These are phyloP conservation scores for Astragalus glycyphyllos DNA, from an alignment of 306 rosid genomes.

Conservation along the genomic window DNA sequence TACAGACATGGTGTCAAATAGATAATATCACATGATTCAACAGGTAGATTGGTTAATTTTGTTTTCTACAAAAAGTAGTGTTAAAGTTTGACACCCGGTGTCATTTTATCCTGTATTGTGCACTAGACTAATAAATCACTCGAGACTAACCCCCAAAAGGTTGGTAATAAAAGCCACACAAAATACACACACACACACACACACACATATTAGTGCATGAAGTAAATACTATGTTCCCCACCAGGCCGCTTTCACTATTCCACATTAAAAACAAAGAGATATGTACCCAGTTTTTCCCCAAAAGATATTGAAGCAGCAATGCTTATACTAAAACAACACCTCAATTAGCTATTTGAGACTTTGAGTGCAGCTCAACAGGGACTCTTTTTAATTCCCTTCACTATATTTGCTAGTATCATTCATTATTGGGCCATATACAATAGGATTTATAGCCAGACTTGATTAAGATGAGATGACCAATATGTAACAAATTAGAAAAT, in stretches of 20 bases:
- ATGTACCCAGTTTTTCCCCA: too few species aligned
- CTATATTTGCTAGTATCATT: neutral
- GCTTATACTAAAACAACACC: too few species aligned
- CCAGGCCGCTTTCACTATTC: neutral
- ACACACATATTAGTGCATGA: neutral
- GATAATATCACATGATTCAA: too few species aligned
- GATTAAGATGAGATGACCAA: neutral
- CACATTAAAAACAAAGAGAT: neutral
- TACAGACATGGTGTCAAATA: too few species aligned
- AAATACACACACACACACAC: too few species aligned
- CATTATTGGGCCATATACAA: neutral
- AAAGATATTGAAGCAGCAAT: neutral
- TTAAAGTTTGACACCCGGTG: too few species aligned
- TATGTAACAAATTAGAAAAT: neutral
- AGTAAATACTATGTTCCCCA: neutral
- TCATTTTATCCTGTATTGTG: too few species aligned
- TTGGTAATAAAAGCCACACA: constrained; percentile 1
- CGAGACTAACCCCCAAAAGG: constrained; percentile 22
- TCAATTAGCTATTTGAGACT: too few species aligned
- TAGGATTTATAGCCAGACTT: neutral
- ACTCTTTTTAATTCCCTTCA: neutral
- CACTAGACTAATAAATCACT: neutral
- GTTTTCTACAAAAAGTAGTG: too few species aligned
- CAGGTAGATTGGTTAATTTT: too few species aligned
- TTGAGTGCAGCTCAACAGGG: neutral